Conservation (phyloP, 2,329 filamentous ascomycete species). For the Cylindrodendrum hubeiense region DNA sequence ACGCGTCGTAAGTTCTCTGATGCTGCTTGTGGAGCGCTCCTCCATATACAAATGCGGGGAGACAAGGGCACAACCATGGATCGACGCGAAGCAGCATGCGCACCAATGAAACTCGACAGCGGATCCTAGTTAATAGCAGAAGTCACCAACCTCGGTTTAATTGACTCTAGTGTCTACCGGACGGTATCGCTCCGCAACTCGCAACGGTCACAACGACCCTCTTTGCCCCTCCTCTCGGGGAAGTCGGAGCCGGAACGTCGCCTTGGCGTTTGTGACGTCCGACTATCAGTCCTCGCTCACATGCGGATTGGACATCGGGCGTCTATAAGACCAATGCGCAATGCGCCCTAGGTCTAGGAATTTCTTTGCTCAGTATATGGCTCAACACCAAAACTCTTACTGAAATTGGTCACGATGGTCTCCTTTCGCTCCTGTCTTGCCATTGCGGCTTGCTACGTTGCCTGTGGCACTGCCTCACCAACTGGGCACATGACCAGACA, state of each 20-base stretch:
- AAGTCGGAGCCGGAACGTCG: slow-evolving; percentile 10
- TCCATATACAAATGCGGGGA: slow-evolving; percentile 4
- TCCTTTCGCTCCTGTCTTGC: slow-evolving; percentile 4
- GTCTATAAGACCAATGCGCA: not conserved
- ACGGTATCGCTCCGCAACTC: slow-evolving; percentile 17
- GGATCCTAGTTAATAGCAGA: not conserved
- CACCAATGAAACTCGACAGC: slow-evolving; percentile 8
- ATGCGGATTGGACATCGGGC: not conserved
- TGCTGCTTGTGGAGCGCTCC: not conserved
- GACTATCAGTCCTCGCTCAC: not conserved
- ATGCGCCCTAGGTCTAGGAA: too few relatives aligned
- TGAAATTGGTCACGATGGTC: not conserved
- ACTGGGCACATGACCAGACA: not conserved
- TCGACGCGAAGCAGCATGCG: slow-evolving; percentile 9
- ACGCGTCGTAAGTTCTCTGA: not conserved
- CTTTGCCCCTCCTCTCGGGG: slow-evolving; percentile 10
- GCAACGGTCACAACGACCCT: not conserved
- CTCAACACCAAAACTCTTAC: not conserved
- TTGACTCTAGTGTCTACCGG: slow-evolving; percentile 1
- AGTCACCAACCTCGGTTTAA: slow-evolving; percentile 8
- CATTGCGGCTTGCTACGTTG: not conserved
- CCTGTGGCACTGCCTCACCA: not conserved
- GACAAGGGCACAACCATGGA: not conserved
- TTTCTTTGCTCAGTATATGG: not conserved
- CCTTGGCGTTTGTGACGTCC: not conserved